A percentile compares a stretch with the other conserved stretches of the same genome.
These are phyloP conservation scores for Mycena kentingensis DNA, from an alignment of 768 basidiomycete genomes.

Conservation along the genomic window DNA sequence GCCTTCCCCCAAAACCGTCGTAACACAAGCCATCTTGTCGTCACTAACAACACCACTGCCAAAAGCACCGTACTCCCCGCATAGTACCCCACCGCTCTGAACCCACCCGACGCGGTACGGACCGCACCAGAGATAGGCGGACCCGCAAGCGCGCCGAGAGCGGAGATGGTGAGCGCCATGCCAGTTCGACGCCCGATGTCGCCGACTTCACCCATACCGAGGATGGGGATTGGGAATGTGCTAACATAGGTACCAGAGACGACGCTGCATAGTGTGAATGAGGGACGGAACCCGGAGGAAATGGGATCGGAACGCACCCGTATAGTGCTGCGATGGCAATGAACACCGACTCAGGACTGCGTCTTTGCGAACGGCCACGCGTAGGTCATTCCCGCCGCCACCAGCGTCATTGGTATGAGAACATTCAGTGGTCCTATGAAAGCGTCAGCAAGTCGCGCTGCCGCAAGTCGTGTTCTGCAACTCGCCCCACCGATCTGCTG, in stretches of 20 bases:
- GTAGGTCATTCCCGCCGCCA: constrained; percentile 55
- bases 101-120: constrained; percentile 45
- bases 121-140: constrained; percentile 69
- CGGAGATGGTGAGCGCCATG: constrained; percentile 52
- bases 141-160: constrained; percentile 57
- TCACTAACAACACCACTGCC: too few species aligned
- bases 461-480: not conserved
- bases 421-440: constrained; percentile 57
- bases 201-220: constrained; percentile 49
- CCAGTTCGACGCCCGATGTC: constrained; percentile 63
- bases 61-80: too few species aligned
- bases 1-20: too few species aligned
- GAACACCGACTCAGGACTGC: constrained; percentile 40
- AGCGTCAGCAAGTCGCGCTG: not conserved
- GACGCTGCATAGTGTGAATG: constrained; percentile 34
- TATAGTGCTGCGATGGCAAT: constrained; percentile 56
- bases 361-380: constrained; percentile 59
- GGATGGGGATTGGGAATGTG: constrained; percentile 47
- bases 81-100: constrained; percentile 48
- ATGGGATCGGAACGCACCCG: constrained; percentile 42
- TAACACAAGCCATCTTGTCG: too few species aligned
- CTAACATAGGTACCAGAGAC: constrained; percentile 53
- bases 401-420: constrained; percentile 52
- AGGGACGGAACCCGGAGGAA: not conserved
- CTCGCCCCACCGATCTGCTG: constrained; percentile 54